Evolutionary conservation across 2,329 filamentous ascomycete species (phyloP).

Genomic region (Didymella pinodella): DNA sequence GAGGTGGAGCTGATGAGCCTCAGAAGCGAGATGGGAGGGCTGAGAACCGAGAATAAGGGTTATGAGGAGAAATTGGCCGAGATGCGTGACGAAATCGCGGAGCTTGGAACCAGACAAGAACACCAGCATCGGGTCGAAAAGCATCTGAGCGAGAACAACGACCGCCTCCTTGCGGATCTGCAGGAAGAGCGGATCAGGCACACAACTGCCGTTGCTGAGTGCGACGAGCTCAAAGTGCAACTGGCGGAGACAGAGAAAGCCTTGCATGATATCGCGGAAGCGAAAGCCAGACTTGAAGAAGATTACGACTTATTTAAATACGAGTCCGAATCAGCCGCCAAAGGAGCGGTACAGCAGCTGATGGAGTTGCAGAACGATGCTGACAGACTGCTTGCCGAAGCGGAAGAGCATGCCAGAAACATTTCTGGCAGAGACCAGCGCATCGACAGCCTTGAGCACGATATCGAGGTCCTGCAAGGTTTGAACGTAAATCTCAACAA

Average conservation of each 20-base stretch:
- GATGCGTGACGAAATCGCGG: background rate
- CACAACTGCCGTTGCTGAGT: background rate
- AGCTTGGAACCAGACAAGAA: no score
- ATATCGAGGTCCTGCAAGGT: background rate
- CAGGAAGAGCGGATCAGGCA: background rate
- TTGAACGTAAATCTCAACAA: background rate
- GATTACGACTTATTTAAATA: background rate
- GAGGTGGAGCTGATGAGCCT: background rate
- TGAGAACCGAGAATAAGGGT: background rate
- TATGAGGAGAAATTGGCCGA: background rate
- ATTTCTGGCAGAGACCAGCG: background rate
- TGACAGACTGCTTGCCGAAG: background rate
- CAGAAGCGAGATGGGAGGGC: background rate
- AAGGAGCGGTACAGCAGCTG: background rate
- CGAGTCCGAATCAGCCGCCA: background rate
- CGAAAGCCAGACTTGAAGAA: background rate
- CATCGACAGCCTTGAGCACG: constrained; percentile 3
- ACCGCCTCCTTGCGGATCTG: background rate
- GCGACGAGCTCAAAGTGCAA: background rate
- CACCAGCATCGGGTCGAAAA: background rate
- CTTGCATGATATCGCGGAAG: background rate
- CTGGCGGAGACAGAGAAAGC: background rate
- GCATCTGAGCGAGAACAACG: background rate
- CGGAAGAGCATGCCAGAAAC: background rate
- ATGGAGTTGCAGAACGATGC: background rate